Percentiles rank a stretch among this genome's conserved stretches.
Evolutionary conservation across 768 basidiomycete species (phyloP).

Genomic region (Lentinula lateritia): DNA sequence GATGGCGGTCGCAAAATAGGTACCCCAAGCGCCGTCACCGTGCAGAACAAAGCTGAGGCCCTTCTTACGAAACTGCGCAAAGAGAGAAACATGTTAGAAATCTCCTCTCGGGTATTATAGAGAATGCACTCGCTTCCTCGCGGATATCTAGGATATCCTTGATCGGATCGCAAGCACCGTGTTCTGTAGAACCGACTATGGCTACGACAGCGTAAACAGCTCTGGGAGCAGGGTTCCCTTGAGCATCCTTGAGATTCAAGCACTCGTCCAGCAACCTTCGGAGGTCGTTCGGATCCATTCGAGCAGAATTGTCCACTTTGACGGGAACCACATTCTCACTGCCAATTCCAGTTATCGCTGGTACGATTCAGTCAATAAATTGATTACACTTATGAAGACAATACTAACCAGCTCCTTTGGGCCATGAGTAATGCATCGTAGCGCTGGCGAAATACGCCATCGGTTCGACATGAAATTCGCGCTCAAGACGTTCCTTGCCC

Average conservation of each 20-base stretch:
- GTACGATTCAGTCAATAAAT: not conserved
- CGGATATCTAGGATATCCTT: constrained; percentile 29
- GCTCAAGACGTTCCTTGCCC: constrained; percentile 26
- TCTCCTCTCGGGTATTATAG: not conserved
- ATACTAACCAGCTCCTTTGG: constrained; percentile 35
- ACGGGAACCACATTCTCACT: constrained; percentile 29
- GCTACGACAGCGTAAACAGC: constrained; percentile 38
- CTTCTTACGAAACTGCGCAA: constrained; percentile 14
- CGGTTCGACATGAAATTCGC: constrained; percentile 16
- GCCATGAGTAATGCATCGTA: constrained; percentile 37
- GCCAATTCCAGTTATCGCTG: constrained; percentile 40
- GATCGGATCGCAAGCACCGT: constrained; percentile 38
- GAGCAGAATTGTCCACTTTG: constrained; percentile 28
- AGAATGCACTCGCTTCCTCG: constrained; percentile 15
- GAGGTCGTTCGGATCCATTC: constrained; percentile 25
- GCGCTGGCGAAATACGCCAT: constrained; percentile 16
- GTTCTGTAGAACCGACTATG: constrained; percentile 38
- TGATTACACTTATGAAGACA: not conserved
- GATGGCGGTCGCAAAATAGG: constrained; percentile 33
- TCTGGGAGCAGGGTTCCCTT: constrained; percentile 11
- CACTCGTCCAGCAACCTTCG: constrained; percentile 20
- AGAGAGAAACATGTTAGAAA: not conserved
- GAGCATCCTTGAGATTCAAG: constrained; percentile 12
- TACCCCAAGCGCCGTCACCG: constrained; percentile 43
- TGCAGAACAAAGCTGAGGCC: constrained; percentile 37